phyloP scores from a whole-genome alignment of 768 basidiomycete species.

The Saitozyma podzolica region DNA sequence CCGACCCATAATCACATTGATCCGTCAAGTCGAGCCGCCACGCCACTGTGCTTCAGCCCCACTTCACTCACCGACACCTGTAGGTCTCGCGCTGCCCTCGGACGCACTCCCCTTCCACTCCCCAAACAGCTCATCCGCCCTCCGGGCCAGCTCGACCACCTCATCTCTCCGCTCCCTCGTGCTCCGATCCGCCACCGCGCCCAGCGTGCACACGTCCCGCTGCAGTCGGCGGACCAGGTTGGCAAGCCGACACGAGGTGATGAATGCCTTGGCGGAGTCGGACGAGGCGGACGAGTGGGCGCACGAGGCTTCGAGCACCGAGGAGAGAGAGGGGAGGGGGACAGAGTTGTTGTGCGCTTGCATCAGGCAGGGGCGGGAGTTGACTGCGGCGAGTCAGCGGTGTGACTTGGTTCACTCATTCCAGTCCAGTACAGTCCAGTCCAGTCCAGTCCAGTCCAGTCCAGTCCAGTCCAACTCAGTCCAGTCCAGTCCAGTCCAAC shows the following conservation, averaged over 20 bases:
- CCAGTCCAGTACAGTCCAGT: too few species aligned
- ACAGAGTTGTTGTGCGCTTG: slow-evolving; percentile 22
- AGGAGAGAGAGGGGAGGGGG: slow-evolving; percentile 19
- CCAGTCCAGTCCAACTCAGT: too few species aligned
- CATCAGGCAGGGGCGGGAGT: slow-evolving; percentile 27
- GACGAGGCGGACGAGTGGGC: slow-evolving; percentile 19
- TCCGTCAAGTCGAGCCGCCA: not conserved
- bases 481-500: too few species aligned
- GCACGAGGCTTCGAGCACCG: slow-evolving; percentile 20
- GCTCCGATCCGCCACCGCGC: slow-evolving; percentile 8
- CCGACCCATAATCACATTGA: too few species aligned
- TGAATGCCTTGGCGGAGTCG: slow-evolving; percentile 25
- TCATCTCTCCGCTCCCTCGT: slow-evolving; percentile 14
- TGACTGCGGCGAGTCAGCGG: slow-evolving; percentile 7
- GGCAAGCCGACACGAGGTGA: slow-evolving; percentile 23
- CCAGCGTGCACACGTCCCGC: slow-evolving; percentile 21
- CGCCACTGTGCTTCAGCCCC: not conserved
- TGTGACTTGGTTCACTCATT: too few species aligned
- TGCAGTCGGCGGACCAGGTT: slow-evolving; percentile 21
- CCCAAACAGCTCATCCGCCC: slow-evolving; percentile 9
- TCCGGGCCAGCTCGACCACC: slow-evolving; percentile 1
- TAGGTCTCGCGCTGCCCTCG: slow-evolving; percentile 1
- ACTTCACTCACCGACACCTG: slow-evolving; percentile 23
- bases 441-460: too few species aligned
- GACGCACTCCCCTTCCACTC: slow-evolving; percentile 14